Base-by-base conservation (phyloP, 2,329 filamentous ascomycete genomes). In the Pseudogymnoascus sp. region DNA sequence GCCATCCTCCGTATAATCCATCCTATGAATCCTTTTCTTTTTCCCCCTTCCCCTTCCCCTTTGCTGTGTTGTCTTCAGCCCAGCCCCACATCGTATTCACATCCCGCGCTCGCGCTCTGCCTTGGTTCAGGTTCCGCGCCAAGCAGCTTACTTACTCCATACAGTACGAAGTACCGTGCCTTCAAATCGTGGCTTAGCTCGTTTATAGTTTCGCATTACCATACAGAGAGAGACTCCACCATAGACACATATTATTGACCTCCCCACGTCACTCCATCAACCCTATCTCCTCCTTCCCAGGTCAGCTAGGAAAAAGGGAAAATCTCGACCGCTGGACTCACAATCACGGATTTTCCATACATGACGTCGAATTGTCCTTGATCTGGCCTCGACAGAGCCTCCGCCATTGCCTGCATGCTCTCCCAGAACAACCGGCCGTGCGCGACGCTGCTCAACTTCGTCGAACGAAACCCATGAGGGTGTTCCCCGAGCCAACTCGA, bases 141-240 rank as follows among this genome's bases (percentile, higher is more conserved):
- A 56, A 56, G 25, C 46, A 56, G 46, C 46, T 56, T 56, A 56
- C 46, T 31, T 31, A 31, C 28, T 31, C 28, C 28, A 31, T 31
- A n/a, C 46, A 10, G 46, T 53, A 53, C 46, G 46, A 53, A 53
- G 46, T 53, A 53, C 46, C 46, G 46, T 31, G 46, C 46, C 46
- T 34, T 8, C 46, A 56, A 56, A 56, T 56, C 46, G 46, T 56
- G 46, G 46, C 46, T 56, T 56, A 56, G 46, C 46, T 56, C 46
- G 46, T 34, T 56, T 56, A 31, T 56, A 34, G 25, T 56, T 34
- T 34, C 46, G 46, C 46, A 56, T 56, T 34, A 18, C 46, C 7
- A 56, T 56, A 56, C 11, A 14, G n/a, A 18, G 21, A 14, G 6
- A 28, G n/a, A 31, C 7, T 56, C 25, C n/a, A 34, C 46, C 25